Conservation (phyloP, 805 yeast species). For the Tanozyma kutaoensis region DNA sequence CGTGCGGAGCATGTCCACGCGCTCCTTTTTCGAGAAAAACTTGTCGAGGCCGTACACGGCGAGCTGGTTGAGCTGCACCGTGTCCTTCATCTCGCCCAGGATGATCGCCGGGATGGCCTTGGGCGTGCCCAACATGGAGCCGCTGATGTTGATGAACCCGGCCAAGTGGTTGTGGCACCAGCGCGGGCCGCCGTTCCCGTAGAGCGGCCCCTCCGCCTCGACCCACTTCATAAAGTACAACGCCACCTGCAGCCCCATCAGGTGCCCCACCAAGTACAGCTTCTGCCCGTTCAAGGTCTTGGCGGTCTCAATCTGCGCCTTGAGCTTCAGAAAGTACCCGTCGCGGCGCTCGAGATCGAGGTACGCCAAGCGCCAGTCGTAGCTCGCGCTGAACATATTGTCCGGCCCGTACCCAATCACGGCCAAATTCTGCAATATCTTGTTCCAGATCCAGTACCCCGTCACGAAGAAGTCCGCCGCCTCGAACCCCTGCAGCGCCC, state of each 20-base stretch:
- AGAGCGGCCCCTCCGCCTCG: constrained; percentile 69
- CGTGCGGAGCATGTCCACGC: constrained; percentile 71
- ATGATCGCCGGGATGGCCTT: constrained; percentile 82
- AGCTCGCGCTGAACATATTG: constrained; percentile 81
- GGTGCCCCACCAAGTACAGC: constrained; percentile 74
- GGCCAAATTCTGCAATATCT: constrained; percentile 85
- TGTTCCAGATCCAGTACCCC: constrained; percentile 99
- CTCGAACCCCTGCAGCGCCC: constrained; percentile 94
- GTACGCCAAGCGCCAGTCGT: constrained; percentile 93
- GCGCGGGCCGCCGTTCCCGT: constrained; percentile 79
- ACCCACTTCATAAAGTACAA: constrained; percentile 93
- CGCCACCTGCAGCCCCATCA: constrained; percentile 91
- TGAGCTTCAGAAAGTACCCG: constrained; percentile 67
- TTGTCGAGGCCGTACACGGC: constrained; percentile 93
- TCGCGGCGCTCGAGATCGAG: constrained; percentile 82
- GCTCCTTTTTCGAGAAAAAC: constrained; percentile 80
- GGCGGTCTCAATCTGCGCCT: constrained; percentile 55
- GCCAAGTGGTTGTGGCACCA: constrained; percentile 87
- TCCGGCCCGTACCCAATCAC: constrained; percentile 91
- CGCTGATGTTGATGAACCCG: constrained; percentile 77
- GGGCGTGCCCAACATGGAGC: constrained; percentile 88
- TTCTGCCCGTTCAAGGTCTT: constrained; percentile 41
- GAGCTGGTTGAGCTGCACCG: constrained; percentile 82
- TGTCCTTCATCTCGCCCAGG: constrained; percentile 98
- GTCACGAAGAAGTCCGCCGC: constrained; percentile 94